Percentiles rank a stretch among this genome's conserved stretches.
Conservation (phyloP, 257 asterid species). For the Forsythia viridissima region DNA sequence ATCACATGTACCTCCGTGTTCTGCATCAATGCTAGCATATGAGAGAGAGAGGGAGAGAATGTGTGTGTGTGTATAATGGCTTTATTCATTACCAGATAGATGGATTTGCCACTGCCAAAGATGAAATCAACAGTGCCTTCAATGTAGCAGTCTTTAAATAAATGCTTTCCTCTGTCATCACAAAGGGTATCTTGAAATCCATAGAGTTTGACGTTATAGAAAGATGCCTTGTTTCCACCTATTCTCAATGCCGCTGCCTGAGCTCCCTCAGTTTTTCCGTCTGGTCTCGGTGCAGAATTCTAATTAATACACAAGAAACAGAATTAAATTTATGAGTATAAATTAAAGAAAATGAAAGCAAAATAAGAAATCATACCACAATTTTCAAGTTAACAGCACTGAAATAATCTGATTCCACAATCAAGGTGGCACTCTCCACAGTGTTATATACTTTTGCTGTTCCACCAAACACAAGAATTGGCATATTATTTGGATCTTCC, state of each 20-base stretch:
- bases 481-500: constrained; percentile 44
- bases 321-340: too few relatives aligned
- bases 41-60: too few relatives aligned
- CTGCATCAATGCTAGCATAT: constrained; percentile 18
- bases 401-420: constrained; percentile 56
- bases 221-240: constrained; percentile 51
- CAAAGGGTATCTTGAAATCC: constrained; percentile 87
- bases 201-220: constrained; percentile 56
- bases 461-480: constrained; percentile 43
- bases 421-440: constrained; percentile 60
- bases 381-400: constrained; percentile 56
- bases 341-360: neutral
- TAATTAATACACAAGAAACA: constrained; percentile 10
- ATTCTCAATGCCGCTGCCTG: constrained; percentile 68
- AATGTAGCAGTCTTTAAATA: constrained; percentile 75
- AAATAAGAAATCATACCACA: constrained; percentile 43
- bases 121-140: constrained; percentile 91
- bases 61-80: neutral
- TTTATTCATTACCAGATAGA: constrained; percentile 51
- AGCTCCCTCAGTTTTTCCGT: constrained; percentile 31
- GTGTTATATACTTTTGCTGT: constrained; percentile 61
- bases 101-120: constrained; percentile 67
- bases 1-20: constrained; percentile 56
- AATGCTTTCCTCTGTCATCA: constrained; percentile 67
- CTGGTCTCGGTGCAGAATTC: constrained; percentile 80